Evolutionary conservation across 495 filamentous ascomycete genomes (phyloP).

Genomic region (Hamigera avellanea): DNA sequence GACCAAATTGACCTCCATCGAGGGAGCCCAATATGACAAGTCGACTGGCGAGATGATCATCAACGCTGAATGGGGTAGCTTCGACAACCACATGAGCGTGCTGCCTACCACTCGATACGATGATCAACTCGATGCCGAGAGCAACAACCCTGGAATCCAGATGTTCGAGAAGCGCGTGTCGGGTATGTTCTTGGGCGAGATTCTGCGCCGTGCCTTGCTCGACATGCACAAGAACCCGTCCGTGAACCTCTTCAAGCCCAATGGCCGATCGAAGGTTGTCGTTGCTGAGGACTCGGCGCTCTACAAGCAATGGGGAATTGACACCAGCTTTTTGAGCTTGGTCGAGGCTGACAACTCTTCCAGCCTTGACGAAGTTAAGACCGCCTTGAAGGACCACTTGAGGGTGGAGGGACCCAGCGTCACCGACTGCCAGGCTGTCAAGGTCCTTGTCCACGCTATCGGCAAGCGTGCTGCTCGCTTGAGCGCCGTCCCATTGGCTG

Average conservation of each 20-base stretch:
- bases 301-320: conserved; percentile 78
- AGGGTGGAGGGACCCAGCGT: conserved; percentile 56
- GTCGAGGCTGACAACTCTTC: conserved; percentile 62
- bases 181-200: conserved; percentile 97
- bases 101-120: conserved; percentile 84
- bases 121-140: conserved; percentile 60
- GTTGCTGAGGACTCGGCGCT: conserved; percentile 52
- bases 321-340: conserved; percentile 74
- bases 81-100: conserved; percentile 83
- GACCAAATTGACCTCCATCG: conserved; percentile 32
- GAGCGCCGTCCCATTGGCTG: conserved; percentile 73
- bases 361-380: conserved; percentile 52
- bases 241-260: conserved; percentile 57
- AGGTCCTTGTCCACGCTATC: conserved; percentile 68
- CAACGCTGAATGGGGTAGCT: conserved; percentile 97
- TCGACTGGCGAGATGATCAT: conserved; percentile 91
- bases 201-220: conserved; percentile 66
- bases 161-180: conserved; percentile 99
- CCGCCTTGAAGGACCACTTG: conserved; percentile 63
- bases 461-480: conserved; percentile 84
- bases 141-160: conserved; percentile 88
- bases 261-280: conserved; percentile 56
- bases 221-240: conserved; percentile 49
- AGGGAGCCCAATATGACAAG: conserved; percentile 55
- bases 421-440: conserved; percentile 76